Base-by-base conservation (phyloP, 177 flowering plant genomes). In the Vitis hybrid region DNA sequence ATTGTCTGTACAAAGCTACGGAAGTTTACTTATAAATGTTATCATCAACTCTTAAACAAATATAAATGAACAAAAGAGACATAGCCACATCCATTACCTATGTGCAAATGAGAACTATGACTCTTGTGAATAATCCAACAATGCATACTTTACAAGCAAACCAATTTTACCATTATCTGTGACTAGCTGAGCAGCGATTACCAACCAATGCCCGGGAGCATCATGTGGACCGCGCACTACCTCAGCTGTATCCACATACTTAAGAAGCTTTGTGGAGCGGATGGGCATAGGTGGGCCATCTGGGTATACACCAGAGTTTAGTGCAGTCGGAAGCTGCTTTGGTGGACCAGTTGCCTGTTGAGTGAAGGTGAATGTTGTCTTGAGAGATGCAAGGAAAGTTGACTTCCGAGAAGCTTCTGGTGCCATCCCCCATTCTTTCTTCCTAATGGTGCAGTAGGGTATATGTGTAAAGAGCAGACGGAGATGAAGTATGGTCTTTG, bases 181-280 rank as follows among this genome's bases (percentile, higher is more conserved):
- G 49, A 83, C 87, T 58, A 93, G 82, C 80, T 82, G 88, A 15
- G 94, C 98, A 62, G 89, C 98, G 1, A 82, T 87, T 15, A 90
- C 97, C 70, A 91, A 72, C 97, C 98, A 93, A 74, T 93, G 98
- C 4, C 98, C 98, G 0, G 98, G 98, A 22, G 77, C 63, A 74
- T 91, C 90, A 51, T 87, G 89, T 1, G 98, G 97, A 6, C 94
- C 98, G 1, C 92, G 77, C 6, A 84, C 79, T 18, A 88, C 88
- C 85, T 91, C 94, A 33, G 85, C 62, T 2, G 82, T 74, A 31
- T 91, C 95, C 8, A 93, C 88, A 60, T 76, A 91, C 65, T 80
- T 87, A 16, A 87, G 87, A 52, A 93, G 79, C 83, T 85, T 91
- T 31, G 74, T 75, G 3, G 84, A 76, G n/a, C 84, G 82, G 33